phyloP scores from a whole-genome alignment of 2,329 filamentous ascomycete genomes.

The Clonostachys chloroleuca region DNA sequence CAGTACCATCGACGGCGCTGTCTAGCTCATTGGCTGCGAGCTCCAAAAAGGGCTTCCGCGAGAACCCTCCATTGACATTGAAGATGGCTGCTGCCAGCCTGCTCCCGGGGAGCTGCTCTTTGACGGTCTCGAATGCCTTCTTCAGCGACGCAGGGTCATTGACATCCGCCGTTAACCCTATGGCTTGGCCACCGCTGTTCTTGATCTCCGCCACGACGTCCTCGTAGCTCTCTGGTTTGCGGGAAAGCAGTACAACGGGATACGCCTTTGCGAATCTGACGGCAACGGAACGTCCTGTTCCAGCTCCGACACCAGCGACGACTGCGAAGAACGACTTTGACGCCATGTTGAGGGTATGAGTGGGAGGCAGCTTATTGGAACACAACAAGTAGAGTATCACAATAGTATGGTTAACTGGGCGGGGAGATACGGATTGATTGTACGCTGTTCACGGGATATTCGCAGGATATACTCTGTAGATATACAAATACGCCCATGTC shows the following conservation, averaged over 20 bases:
- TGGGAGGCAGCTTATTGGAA: too few relatives aligned
- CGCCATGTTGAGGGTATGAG: neutral
- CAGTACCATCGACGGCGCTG: constrained; percentile 35
- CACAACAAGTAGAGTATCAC: too few relatives aligned
- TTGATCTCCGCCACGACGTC: constrained; percentile 68
- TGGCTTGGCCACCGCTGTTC: constrained; percentile 59
- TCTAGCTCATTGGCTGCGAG: constrained; percentile 44
- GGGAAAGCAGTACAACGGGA: constrained; percentile 71
- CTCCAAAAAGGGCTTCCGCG: constrained; percentile 55
- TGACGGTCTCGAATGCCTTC: constrained; percentile 57
- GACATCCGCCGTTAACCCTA: constrained; percentile 58
- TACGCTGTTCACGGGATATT: too few relatives aligned
- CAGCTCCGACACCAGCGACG: constrained; percentile 68
- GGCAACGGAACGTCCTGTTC: constrained; percentile 52
- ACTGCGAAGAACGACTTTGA: constrained; percentile 56
- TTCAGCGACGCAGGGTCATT: constrained; percentile 40
- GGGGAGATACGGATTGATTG: too few relatives aligned
- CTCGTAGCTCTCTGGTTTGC: constrained; percentile 60
- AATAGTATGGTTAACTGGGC: too few relatives aligned
- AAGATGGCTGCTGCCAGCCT: constrained; percentile 63
- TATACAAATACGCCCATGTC: too few relatives aligned
- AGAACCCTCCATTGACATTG: constrained; percentile 56
- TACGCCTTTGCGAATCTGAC: constrained; percentile 60
- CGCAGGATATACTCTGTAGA: too few relatives aligned
- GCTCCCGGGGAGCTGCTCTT: constrained; percentile 46